Conservation (phyloP, 2,329 filamentous ascomycete genomes). For the Colletotrichum tamarilloi region DNA sequence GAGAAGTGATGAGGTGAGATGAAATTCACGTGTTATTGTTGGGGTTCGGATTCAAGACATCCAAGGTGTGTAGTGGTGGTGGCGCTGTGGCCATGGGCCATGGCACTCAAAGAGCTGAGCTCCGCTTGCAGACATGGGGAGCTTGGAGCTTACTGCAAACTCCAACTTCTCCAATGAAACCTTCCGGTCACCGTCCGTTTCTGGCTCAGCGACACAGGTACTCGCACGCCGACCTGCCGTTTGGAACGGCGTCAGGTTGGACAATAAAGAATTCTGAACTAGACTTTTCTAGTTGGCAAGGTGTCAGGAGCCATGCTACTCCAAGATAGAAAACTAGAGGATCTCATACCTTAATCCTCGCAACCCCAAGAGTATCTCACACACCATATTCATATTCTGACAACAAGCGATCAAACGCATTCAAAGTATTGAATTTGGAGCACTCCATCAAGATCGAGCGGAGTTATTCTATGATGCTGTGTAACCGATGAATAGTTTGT, state of each 20-base stretch:
- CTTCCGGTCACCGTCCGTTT: neutral
- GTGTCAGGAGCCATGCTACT: neutral
- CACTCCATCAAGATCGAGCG: slow-evolving; percentile 16
- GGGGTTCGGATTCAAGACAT: slow-evolving; percentile 9
- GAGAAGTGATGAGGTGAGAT: neutral
- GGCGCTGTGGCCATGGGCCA: neutral
- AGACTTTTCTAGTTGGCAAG: neutral
- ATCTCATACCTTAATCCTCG: neutral
- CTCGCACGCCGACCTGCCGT: neutral
- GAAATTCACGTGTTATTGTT: slow-evolving; percentile 9
- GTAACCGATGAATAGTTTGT: slow-evolving; percentile 1
- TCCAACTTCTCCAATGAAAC: neutral
- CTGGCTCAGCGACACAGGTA: neutral
- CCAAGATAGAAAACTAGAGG: too few species aligned
- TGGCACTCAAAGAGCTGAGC: neutral
- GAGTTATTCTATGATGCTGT: slow-evolving; percentile 24
- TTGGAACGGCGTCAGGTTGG: neutral
- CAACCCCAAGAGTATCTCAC: neutral
- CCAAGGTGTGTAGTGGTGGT: neutral
- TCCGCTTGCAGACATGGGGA: slow-evolving; percentile 15
- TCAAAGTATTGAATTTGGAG: neutral
- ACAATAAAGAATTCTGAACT: neutral
- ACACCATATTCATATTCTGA: neutral
- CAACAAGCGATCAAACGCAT: neutral
- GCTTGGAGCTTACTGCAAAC: neutral